Base-by-base conservation (phyloP, 345 rosid genomes). In the Nasturtium officinale region DNA sequence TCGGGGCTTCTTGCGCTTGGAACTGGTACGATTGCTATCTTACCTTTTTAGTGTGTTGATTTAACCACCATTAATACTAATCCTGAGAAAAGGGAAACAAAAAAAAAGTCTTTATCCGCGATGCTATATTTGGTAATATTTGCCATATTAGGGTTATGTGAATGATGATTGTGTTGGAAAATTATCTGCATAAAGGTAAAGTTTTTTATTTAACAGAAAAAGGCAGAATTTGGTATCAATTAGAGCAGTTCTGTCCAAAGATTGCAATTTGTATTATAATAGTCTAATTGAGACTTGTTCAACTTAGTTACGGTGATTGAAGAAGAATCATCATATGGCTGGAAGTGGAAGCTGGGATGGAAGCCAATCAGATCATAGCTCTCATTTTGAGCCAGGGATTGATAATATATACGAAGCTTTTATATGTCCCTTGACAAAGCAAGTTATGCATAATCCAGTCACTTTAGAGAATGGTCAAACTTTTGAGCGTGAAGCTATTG, bases 371-470 rank as follows among this genome's bases (percentile, higher is more conserved):
- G 96, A 91, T 26, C 89, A 83, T 9, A 95, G 96, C 81, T 69
- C 81, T 75, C 79, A 76, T 7, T 85, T 85, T 28, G 97, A 88
- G 70, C 87, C 87, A 68, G 85, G 82, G 72, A 68, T 87, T 15
- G 97, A 91, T 74, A 90, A 91, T 29, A 75, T 91, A 15, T 95
- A 91, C 53, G 99, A 95, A 75, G 74, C 99, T 7, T 90, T 95
- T 77, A 79, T 95, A 58, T 95, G 99, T 81, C 97, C 97, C 56
- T 83, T 95, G 47, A 91, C 99, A 15, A 95, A 91, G 72, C 85
- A 89, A 79, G 87, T 95, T 15, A 95, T 95, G 99, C 80, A 67
- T 0, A 84, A 95, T 67, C 97, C 99, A 12, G 97, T 95, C n/a
- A 81, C 93, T 3, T 55, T 89, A 37, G 99, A 95, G 81, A 91